These are phyloP conservation scores for Rhodosporidiobolus sp. DNA, from an alignment of 768 basidiomycete species.

Conservation along the genomic window DNA sequence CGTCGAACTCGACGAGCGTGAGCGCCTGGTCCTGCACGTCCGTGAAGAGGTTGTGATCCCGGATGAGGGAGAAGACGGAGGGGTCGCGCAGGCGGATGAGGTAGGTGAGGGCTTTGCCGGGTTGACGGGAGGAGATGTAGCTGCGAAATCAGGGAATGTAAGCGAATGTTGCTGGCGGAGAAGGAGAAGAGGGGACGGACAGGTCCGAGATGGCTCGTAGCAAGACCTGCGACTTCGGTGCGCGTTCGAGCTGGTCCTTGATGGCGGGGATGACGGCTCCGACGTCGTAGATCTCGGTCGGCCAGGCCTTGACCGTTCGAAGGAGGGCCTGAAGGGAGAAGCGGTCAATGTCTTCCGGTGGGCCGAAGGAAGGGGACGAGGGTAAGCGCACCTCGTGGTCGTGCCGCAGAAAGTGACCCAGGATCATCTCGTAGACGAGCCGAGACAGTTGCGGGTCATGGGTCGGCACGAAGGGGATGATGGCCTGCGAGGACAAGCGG, in stretches of 20 bases:
- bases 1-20: slow-evolving; percentile 88
- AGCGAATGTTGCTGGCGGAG: neutral
- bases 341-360: neutral
- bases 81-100: slow-evolving; percentile 79
- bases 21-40: slow-evolving; percentile 91
- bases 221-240: slow-evolving; percentile 60
- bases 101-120: slow-evolving; percentile 87
- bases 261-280: slow-evolving; percentile 84
- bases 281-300: slow-evolving; percentile 82
- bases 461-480: slow-evolving; percentile 86
- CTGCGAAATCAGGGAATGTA: slow-evolving; percentile 50
- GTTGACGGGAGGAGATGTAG: slow-evolving; percentile 81
- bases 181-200: slow-evolving; percentile 51
- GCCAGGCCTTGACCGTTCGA: slow-evolving; percentile 81
- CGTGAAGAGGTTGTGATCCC: slow-evolving; percentile 88
- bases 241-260: slow-evolving; percentile 67
- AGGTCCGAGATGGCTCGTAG: slow-evolving; percentile 93
- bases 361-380: neutral
- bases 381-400: slow-evolving; percentile 62
- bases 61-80: slow-evolving; percentile 90
- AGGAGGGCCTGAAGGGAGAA: slow-evolving; percentile 60
- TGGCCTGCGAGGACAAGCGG: slow-evolving; percentile 55
- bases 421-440: slow-evolving; percentile 90
- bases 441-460: slow-evolving; percentile 73
- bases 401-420: slow-evolving; percentile 76